Base-by-base conservation (phyloP, 768 basidiomycete species). In the Rubroboletus pulcherrimus region DNA sequence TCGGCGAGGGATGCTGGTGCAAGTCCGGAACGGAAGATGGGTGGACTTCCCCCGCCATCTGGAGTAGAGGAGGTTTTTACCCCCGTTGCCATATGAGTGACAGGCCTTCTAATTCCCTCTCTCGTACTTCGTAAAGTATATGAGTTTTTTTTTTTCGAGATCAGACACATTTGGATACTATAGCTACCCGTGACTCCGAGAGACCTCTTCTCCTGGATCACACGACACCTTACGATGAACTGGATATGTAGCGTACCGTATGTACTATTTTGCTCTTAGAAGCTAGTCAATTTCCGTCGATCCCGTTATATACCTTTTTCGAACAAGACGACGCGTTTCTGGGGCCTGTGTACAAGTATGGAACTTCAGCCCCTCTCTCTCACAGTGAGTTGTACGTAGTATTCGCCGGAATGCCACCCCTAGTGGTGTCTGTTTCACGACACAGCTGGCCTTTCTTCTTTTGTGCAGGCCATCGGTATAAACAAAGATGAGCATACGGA, bases 61-160 rank as follows among this genome's bases (percentile, higher is more conserved):
- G 54, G 48, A 12, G 52, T 45, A 30, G 69, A 70, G 42, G 66
- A 44, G 0, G 46, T 21, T n/a, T 61, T 71, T 44, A 57, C 57
- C 14, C 58, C 70, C 37, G 62, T 71, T 63, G 62, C 58, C 7
- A 68, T 73, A 62, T 73, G 62, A 73, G 54, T 40, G 55, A 46
- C 44, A 35, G 58, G 45, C 38, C 55, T 60, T 68, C 57, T 51
- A 46, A 63, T 63, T 63, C 7, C 55, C 47, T 56, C 49, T 42
- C n/a, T 26, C 21, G 43, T 56, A 50, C 53, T 44, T 58, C 11
- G 15, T 49, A 40, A 46, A n/a, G 50, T 53, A 43, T 53, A 34
- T 57, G 31, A 51, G 41, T 51, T 30, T 54, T 26, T 26, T 54
- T 51, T 30, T 54, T 26, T 26, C 52, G 53, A 26, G 24, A 66